phyloP scores from a whole-genome alignment of 495 filamentous ascomycete genomes.

The Trichoderma reesei region DNA sequence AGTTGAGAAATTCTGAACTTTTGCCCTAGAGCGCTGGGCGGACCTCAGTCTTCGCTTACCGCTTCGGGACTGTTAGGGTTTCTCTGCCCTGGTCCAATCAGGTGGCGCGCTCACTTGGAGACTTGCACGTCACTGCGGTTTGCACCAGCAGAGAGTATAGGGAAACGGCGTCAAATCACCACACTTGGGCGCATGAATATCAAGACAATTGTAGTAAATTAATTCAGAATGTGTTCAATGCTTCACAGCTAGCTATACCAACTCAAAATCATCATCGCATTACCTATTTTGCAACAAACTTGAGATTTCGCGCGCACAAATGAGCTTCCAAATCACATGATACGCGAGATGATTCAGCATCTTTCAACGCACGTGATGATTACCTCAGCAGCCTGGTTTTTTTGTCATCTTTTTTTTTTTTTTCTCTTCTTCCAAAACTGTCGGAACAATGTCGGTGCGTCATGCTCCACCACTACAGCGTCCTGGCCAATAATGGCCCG shows the following conservation, averaged over 20 bases:
- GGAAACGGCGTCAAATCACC: too few species aligned
- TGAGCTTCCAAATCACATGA: background rate
- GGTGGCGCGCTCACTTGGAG: background rate
- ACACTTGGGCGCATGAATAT: too few species aligned
- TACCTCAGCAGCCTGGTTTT: background rate
- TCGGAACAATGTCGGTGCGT: constrained; percentile 1
- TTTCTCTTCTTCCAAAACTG: background rate
- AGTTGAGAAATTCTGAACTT: constrained; percentile 13
- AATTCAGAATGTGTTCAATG: too few species aligned
- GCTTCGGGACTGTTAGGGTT: constrained; percentile 11
- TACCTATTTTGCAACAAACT: background rate
- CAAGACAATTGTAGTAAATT: too few species aligned
- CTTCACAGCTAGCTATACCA: background rate
- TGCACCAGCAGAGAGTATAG: background rate
- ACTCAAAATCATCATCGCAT: background rate
- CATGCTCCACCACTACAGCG: background rate
- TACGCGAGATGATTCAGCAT: background rate
- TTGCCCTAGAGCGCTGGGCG: constrained; percentile 10
- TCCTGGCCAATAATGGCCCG: background rate
- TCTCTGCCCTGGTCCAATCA: constrained; percentile 9
- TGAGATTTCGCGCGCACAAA: background rate
- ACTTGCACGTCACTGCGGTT: too few species aligned
- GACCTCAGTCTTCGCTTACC: constrained; percentile 6
- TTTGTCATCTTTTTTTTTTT: background rate
- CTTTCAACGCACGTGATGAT: background rate